These are phyloP conservation scores for Geotrichum macrosporum DNA, from an alignment of 1,139 yeast genomes.

Conservation along the genomic window DNA sequence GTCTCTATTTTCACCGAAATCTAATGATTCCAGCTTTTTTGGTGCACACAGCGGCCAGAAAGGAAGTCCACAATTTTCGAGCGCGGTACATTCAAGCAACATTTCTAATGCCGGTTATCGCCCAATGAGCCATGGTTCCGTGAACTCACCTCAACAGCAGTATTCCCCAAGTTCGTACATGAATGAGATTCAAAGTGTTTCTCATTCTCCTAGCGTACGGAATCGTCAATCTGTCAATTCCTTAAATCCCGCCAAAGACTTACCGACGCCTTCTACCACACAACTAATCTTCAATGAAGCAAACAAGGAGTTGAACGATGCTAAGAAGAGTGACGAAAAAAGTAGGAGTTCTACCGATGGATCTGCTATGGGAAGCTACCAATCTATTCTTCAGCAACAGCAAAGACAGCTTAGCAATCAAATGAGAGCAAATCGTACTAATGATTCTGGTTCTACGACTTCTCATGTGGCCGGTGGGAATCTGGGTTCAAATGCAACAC, in stretches of 20 bases:
- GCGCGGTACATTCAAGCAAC: constrained; percentile 3
- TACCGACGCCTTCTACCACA: background rate
- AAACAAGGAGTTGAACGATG: background rate
- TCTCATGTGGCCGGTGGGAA: no score
- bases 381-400: constrained; percentile 14
- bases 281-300: background rate
- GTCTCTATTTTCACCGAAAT: constrained; percentile 17
- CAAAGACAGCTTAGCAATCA: constrained; percentile 8
- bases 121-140: no score
- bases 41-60: no score
- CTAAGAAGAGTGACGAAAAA: background rate
- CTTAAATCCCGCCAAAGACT: background rate
- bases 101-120: background rate
- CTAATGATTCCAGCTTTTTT: constrained; percentile 1
- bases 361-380: constrained; percentile 11
- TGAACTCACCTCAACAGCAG: no score
- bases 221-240: background rate
- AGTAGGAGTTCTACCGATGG: background rate
- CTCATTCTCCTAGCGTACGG: background rate
- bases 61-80: constrained; percentile 7
- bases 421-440: background rate
- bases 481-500: no score
- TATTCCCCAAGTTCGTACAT: no score
- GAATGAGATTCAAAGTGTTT: no score
- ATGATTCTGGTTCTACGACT: background rate